These are phyloP conservation scores for Fusarium sp. DNA, from an alignment of 2,329 filamentous ascomycete species.

Conservation along the genomic window DNA sequence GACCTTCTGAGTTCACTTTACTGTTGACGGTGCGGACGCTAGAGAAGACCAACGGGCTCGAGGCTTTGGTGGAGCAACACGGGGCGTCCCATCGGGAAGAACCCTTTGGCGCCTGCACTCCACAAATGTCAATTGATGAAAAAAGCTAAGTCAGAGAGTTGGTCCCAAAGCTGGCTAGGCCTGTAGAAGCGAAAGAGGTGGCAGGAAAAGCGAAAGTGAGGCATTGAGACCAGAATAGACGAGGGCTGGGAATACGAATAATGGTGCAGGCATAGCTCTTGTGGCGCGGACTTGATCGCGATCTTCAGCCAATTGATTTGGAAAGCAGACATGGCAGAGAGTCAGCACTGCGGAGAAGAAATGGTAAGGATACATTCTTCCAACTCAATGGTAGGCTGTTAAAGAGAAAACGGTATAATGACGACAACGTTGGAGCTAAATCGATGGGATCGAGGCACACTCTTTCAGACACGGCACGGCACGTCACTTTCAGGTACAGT, in stretches of 20 bases:
- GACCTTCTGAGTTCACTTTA: conserved; percentile 18
- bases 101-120: conserved; percentile 44
- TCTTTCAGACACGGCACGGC: conserved; percentile 31
- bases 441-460: conserved; percentile 24
- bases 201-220: conserved; percentile 33
- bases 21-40: conserved; percentile 31
- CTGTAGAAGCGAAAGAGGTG: conserved; percentile 21
- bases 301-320: conserved; percentile 19
- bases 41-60: conserved; percentile 31
- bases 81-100: conserved; percentile 48
- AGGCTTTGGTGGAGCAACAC: conserved; percentile 40
- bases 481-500: conserved; percentile 19
- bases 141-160: conserved; percentile 22
- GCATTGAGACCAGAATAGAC: conserved; percentile 19
- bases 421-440: conserved; percentile 34
- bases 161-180: conserved; percentile 22
- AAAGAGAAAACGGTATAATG: conserved; percentile 17
- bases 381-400: not conserved
- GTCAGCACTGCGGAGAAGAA: conserved; percentile 5
- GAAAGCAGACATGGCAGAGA: conserved; percentile 4
- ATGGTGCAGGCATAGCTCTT: conserved; percentile 11
- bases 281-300: conserved; percentile 29
- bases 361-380: not conserved
- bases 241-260: conserved; percentile 26
- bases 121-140: conserved; percentile 41